These are phyloP conservation scores for Parathielavia appendiculata DNA, from an alignment of 495 filamentous ascomycete species.

Conservation along the genomic window DNA sequence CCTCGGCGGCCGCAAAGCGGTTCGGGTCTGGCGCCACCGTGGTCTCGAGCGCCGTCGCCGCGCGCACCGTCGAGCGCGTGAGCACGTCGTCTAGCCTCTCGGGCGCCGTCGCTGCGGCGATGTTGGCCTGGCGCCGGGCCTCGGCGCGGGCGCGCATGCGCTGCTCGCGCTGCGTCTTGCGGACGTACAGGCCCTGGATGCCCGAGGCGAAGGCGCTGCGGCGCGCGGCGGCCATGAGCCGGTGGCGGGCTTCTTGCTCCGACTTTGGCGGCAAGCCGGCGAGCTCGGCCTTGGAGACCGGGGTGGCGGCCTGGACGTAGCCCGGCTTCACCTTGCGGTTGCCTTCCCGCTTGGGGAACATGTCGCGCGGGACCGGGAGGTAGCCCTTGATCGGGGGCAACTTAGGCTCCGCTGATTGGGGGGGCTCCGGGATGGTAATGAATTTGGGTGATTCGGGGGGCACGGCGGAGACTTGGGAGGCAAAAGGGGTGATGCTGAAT, in stretches of 20 bases:
- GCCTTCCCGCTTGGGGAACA: conserved; percentile 39
- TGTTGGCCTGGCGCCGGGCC: conserved; percentile 21
- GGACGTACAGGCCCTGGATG: conserved; percentile 35
- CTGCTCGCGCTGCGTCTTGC: conserved; percentile 30
- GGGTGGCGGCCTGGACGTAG: conserved; percentile 30
- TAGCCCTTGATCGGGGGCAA: conserved; percentile 37
- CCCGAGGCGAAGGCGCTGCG: conserved; percentile 36
- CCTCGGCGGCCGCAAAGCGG: conserved; percentile 32
- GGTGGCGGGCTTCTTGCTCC: conserved; percentile 32
- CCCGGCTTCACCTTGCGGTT: conserved; percentile 27
- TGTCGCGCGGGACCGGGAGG: conserved; percentile 41
- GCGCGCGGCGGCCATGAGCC: conserved; percentile 35
- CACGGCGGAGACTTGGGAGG: conserved; percentile 18
- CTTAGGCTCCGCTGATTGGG: conserved; percentile 37
- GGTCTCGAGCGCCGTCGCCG: conserved; percentile 26
- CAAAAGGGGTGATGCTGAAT: conserved; percentile 12
- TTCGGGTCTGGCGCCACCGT: conserved; percentile 31
- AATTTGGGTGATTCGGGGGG: conserved; percentile 45
- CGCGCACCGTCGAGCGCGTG: conserved; percentile 37
- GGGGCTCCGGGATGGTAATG: conserved; percentile 43
- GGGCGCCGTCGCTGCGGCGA: conserved; percentile 30
- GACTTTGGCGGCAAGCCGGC: conserved; percentile 25
- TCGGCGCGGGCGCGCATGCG: conserved; percentile 11
- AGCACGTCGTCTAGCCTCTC: conserved; percentile 42
- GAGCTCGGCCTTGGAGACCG: conserved; percentile 25